Evolutionary conservation across 306 rosid genomes (phyloP).

Genomic region (Ziziphus jujuba): DNA sequence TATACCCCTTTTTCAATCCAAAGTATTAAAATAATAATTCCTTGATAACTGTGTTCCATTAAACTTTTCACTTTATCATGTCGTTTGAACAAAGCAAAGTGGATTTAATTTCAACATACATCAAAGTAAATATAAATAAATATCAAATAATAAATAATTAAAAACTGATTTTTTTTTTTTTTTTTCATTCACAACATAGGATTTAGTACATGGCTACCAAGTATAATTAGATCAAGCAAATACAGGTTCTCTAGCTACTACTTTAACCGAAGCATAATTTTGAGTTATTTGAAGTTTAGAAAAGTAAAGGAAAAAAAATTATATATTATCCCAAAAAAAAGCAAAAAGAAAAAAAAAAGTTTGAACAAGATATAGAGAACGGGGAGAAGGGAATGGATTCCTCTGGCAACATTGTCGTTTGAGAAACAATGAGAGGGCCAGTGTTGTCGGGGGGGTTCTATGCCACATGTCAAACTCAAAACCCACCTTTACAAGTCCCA

Average conservation of each 20-base stretch:
- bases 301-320: not conserved
- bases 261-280: not conserved
- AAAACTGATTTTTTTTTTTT: too few relatives aligned
- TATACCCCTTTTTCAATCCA: constrained; percentile 28
- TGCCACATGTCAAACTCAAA: constrained; percentile 37
- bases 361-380: constrained; percentile 14
- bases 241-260: too few relatives aligned
- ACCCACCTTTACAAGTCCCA: constrained; percentile 33
- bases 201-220: too few relatives aligned
- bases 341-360: constrained; percentile 9
- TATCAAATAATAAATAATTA: too few relatives aligned
- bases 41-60: constrained; percentile 5
- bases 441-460: constrained; percentile 36
- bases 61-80: not conserved
- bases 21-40: not conserved
- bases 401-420: constrained; percentile 54
- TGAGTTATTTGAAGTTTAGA: not conserved
- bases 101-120: too few relatives aligned
- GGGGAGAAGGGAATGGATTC: constrained; percentile 39
- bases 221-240: too few relatives aligned
- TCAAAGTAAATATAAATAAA: too few relatives aligned
- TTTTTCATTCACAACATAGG: too few relatives aligned
- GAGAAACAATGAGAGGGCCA: constrained; percentile 38
- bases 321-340: too few relatives aligned
- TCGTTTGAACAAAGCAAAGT: not conserved